Conservation (phyloP, 768 basidiomycete genomes). For the Tylopilus sp. region DNA sequence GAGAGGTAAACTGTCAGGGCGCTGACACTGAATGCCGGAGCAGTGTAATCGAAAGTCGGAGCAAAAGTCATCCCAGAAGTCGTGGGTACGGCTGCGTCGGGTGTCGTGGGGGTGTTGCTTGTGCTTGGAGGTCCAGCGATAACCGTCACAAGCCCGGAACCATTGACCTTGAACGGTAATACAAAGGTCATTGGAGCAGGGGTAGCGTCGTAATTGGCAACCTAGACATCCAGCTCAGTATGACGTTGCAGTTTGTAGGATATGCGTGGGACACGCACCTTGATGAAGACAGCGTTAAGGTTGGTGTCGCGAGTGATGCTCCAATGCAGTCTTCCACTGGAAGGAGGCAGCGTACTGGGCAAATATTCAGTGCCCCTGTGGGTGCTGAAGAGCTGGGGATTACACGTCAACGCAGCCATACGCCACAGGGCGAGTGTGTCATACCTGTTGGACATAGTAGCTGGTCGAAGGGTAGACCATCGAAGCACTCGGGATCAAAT, state of each 20-base stretch:
- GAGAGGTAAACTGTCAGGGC: slow-evolving; percentile 24
- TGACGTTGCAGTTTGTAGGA: background rate
- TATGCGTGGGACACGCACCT: slow-evolving; percentile 36
- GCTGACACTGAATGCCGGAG: slow-evolving; percentile 45
- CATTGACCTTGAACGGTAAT: slow-evolving; percentile 50
- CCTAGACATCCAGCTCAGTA: slow-evolving; percentile 29
- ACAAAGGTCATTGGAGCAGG: slow-evolving; percentile 46
- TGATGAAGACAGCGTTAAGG: slow-evolving; percentile 46
- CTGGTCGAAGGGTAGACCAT: slow-evolving; percentile 57
- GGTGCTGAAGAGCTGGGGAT: slow-evolving; percentile 53
- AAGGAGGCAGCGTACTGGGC: slow-evolving; percentile 54
- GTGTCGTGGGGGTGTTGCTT: slow-evolving; percentile 54
- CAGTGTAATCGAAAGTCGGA: slow-evolving; percentile 51
- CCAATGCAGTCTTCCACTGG: slow-evolving; percentile 55
- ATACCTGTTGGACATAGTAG: slow-evolving; percentile 60
- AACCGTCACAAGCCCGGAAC: slow-evolving; percentile 44
- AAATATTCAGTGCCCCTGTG: slow-evolving; percentile 63
- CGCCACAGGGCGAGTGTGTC: background rate
- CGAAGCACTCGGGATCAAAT: slow-evolving; percentile 38
- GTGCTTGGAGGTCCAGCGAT: slow-evolving; percentile 46
- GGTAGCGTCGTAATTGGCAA: slow-evolving; percentile 48
- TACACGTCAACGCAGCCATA: background rate
- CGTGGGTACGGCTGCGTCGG: slow-evolving; percentile 45
- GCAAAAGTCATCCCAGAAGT: slow-evolving; percentile 45
- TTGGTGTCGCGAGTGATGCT: slow-evolving; percentile 41